These are phyloP conservation scores for Mrakia frigida DNA, from an alignment of 768 basidiomycete genomes.

Conservation along the genomic window DNA sequence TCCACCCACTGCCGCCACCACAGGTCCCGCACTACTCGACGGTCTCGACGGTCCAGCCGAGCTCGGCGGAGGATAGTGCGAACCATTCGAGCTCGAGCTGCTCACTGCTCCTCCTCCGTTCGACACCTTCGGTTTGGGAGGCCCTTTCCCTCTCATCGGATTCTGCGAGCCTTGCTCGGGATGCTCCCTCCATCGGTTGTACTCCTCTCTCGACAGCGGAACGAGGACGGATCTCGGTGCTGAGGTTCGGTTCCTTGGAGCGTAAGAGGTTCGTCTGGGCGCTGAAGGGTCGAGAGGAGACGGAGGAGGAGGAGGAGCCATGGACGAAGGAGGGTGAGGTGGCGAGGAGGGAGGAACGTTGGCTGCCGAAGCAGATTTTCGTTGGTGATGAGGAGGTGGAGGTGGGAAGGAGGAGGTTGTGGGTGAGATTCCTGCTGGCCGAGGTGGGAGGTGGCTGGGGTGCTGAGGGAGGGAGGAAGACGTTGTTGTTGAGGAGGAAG, in stretches of 20 bases:
- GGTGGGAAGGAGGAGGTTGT: not conserved
- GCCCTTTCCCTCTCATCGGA: constrained; percentile 12
- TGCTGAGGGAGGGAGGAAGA: not conserved
- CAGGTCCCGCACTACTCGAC: constrained; percentile 3
- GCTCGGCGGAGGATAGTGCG: constrained; percentile 28
- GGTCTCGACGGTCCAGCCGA: not conserved
- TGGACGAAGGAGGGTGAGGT: not conserved
- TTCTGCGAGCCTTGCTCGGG: constrained; percentile 13
- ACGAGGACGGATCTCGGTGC: not conserved
- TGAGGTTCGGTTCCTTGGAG: constrained; percentile 2
- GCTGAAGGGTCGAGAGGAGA: not conserved
- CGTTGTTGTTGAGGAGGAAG: too few relatives aligned
- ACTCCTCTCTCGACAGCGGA: not conserved
- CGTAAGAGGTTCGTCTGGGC: not conserved
- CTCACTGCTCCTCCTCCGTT: not conserved
- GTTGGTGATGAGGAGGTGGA: not conserved
- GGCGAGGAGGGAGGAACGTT: not conserved
- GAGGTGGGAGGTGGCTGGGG: not conserved
- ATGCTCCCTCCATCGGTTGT: not conserved
- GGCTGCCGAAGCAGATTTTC: not conserved
- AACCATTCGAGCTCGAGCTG: constrained; percentile 19
- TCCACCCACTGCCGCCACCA: not conserved
- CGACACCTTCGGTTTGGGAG: not conserved
- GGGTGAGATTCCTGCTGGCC: not conserved
- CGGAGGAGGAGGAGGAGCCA: constrained; percentile 3